Evolutionary conservation across 2,329 filamentous ascomycete species (phyloP), one percentile per base, ranked within the genome.

Genomic region (Monosporascus sp.): DNA sequence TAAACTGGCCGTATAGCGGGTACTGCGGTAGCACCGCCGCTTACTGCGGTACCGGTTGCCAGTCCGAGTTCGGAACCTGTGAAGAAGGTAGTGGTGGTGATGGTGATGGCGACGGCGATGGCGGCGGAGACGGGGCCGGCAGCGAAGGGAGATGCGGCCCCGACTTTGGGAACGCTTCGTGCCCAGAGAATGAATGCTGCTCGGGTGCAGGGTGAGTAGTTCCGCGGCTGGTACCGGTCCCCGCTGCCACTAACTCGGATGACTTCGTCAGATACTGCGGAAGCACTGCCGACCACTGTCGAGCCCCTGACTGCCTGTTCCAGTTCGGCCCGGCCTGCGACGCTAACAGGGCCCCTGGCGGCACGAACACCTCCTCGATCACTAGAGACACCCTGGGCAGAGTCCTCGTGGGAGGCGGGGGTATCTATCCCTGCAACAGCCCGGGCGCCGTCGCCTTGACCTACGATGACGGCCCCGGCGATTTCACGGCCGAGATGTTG

Each of bases 401-500:
- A 5, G 71, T 85, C 3, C 69, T 72, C 0, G 85, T 86, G 54
- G 84, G 83, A 20, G 74, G 79, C 36, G 73, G 67, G 11, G 77
- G 79, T 25, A 81, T 86, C 55, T 82, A 81, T 59, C 70, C 74
- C 56, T 84, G 81, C 57, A 69, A 69, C n/a, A 72, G 72, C n/a
- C 72, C 76, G 3, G 81, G 83, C 50, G 81, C 80, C 11, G 76
- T 88, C 60, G 85, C 85, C 18, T 66, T 88, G 51, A 88, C 84
- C 1, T 88, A 80, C 59, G 85, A 88, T 59, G 85, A 88, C 64
- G 85, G 85, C 1, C 85, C 84, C 22, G 80, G 80, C 57, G 67
- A 74, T 20, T 86, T 83, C 66, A 88, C 84, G 1, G 68, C 70
- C 41, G 78, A 84, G 55, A 74, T 88, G 14, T 73, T 88, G 14